Conservation (phyloP, 805 yeast species). For the Saccharomycopsis javanensis region DNA sequence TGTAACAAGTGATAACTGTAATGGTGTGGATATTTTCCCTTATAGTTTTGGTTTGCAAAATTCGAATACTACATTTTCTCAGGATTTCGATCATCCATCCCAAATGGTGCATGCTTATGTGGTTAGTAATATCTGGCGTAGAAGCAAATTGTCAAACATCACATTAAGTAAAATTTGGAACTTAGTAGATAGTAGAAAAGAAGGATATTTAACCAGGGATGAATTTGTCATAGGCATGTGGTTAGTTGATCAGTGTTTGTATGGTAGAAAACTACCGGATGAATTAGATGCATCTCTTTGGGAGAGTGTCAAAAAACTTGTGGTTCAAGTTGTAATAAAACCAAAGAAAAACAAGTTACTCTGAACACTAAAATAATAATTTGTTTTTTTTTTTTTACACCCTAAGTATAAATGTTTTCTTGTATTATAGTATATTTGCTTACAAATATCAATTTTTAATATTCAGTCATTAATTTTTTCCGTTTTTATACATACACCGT, state of each 20-base stretch:
- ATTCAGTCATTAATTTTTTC: neutral
- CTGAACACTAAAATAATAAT: no score
- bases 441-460: no score
- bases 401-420: no score
- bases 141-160: constrained; percentile 63
- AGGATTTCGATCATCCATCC: constrained; percentile 15
- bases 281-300: constrained; percentile 60
- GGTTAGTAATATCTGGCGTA: constrained; percentile 69
- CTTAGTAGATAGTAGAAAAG: constrained; percentile 54
- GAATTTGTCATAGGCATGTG: constrained; percentile 96
- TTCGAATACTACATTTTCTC: constrained; percentile 1
- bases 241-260: constrained; percentile 92
- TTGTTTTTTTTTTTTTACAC: no score
- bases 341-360: constrained; percentile 19
- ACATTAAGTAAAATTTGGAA: constrained; percentile 57
- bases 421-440: neutral
- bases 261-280: constrained; percentile 83
- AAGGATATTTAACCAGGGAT: constrained; percentile 67
- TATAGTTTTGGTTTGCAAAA: neutral
- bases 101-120: constrained; percentile 29
- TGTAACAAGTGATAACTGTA: neutral
- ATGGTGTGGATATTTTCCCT: neutral
- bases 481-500: no score
- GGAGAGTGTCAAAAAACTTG: constrained; percentile 58
- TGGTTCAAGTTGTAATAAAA: constrained; percentile 27